A percentile compares a stretch with the other conserved stretches of the same genome.
phyloP scores from a whole-genome alignment of 1,284 basidiomycete genomes.

The Papiliotrema nemorosa region DNA sequence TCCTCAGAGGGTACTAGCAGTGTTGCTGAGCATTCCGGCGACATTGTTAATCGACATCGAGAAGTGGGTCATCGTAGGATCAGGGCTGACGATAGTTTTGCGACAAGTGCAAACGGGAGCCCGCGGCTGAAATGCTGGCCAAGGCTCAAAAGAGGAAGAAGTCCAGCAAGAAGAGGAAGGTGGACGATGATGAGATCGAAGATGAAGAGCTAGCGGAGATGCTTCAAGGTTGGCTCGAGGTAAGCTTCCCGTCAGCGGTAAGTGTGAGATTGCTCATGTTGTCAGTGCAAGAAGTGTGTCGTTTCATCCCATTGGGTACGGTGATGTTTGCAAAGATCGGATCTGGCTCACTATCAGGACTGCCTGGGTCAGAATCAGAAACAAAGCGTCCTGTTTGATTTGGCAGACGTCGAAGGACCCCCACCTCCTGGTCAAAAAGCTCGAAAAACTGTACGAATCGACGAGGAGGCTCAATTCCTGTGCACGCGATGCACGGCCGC shows the following conservation, averaged over 20 bases:
- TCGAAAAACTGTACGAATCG: slow-evolving; percentile 50
- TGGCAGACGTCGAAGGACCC: slow-evolving; percentile 50
- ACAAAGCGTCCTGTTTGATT: slow-evolving; percentile 67
- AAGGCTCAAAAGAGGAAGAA: slow-evolving; percentile 20
- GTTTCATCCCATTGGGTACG: slow-evolving; percentile 69
- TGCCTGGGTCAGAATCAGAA: slow-evolving; percentile 66
- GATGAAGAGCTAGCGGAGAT: slow-evolving; percentile 57
- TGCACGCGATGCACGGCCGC: slow-evolving; percentile 72
- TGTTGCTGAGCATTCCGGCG: background rate
- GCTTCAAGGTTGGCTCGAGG: slow-evolving; percentile 75
- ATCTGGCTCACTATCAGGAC: slow-evolving; percentile 21
- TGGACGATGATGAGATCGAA: slow-evolving; percentile 52
- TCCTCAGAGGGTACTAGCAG: background rate
- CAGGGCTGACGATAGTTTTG: slow-evolving; percentile 21
- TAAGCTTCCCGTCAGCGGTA: slow-evolving; percentile 10
- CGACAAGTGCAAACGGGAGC: slow-evolving; percentile 35
- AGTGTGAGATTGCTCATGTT: slow-evolving; percentile 4
- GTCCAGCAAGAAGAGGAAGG: slow-evolving; percentile 50
- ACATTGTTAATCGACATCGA: background rate
- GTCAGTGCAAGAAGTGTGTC: slow-evolving; percentile 67
- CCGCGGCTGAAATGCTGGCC: slow-evolving; percentile 32
- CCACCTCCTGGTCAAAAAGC: slow-evolving; percentile 46
- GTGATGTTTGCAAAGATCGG: background rate
- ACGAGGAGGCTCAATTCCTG: slow-evolving; percentile 70
- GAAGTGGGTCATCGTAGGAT: slow-evolving; percentile 4